phyloP scores from a whole-genome alignment of 768 basidiomycete genomes.

The Dendrothele bispora region DNA sequence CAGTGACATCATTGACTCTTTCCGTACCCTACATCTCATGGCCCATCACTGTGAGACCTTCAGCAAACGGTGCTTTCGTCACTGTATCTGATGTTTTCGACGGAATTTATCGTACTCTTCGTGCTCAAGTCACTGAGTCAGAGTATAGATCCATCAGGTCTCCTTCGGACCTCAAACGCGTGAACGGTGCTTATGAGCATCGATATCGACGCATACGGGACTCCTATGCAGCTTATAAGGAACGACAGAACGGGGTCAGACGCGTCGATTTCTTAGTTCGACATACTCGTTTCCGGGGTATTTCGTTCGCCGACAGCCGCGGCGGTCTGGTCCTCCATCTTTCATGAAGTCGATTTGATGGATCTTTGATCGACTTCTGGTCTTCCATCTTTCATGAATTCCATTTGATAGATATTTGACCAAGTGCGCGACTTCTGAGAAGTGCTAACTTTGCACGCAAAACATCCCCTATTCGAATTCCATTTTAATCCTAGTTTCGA shows the following conservation, averaged over 20 bases:
- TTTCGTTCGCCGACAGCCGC: no score
- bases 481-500: no score
- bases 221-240: conserved; percentile 29
- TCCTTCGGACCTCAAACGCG: conserved; percentile 28
- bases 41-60: conserved; percentile 10
- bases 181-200: conserved; percentile 41
- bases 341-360: no score
- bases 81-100: conserved; percentile 46
- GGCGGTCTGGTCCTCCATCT: no score
- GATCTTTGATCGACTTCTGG: no score
- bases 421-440: no score
- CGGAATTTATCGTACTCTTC: conserved; percentile 43
- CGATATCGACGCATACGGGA: conserved; percentile 38
- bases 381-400: no score
- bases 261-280: conserved; percentile 54
- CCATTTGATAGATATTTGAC: no score
- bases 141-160: conserved; percentile 41
- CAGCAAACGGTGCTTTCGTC: conserved; percentile 29
- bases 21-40: conserved; percentile 26
- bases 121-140: conserved; percentile 32
- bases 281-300: conserved; percentile 39
- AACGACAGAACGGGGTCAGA: conserved; percentile 49
- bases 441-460: no score
- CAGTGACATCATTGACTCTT: conserved; percentile 33
- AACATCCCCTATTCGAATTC: no score